Base-by-base conservation (phyloP, 2,329 filamentous ascomycete species). In the Claviceps sp. region DNA sequence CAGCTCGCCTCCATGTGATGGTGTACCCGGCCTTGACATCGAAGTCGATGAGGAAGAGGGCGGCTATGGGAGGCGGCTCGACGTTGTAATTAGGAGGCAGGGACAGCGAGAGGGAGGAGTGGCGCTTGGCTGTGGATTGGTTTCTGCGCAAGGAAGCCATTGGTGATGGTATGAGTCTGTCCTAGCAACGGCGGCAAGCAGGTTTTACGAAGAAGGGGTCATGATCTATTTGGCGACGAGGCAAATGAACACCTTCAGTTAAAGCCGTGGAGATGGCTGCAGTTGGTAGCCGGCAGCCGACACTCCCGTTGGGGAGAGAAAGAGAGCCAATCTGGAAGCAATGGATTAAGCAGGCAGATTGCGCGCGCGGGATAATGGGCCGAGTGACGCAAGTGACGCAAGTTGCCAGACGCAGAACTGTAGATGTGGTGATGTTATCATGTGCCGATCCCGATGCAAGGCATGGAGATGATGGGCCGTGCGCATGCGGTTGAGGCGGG, bases 1-100 rank as follows among this genome's bases (percentile, higher is more conserved):
- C 70, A 13, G 84, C 80, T 58, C 80, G 82, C 67, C 94, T 89
- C 93, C 93, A 97, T 39, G 82, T 81, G 63, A 97, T 85, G 46
- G 89, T 95, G 69, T 84, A 95, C 73, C 89, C 89, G 62, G 89
- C 85, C 68, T 90, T 93, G 70, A 91, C 85, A 69, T 95, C 89
- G 71, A 95, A 95, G 64, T 87, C 82, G 68, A 95, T 91, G 56
- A 95, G 76, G 68, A 95, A 95, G 39, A 94, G 76, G 37, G 89
- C 89, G 41, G 85, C 84, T 62, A 91, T 62, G 49, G 65, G 61
- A 56, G 68, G 63, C 53, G 64, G 59, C 55, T 64, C 59, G 54
- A 64, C 58, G 57, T 58, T 58, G 41, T 58, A 48, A 52, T 62
- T 58, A 54, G 70, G 62, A 60, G 64, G 19, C 51, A 57, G 45